Evolutionary conservation across 352 stramenopile species (phyloP).

Genomic region (Phytopythium montanum): DNA sequence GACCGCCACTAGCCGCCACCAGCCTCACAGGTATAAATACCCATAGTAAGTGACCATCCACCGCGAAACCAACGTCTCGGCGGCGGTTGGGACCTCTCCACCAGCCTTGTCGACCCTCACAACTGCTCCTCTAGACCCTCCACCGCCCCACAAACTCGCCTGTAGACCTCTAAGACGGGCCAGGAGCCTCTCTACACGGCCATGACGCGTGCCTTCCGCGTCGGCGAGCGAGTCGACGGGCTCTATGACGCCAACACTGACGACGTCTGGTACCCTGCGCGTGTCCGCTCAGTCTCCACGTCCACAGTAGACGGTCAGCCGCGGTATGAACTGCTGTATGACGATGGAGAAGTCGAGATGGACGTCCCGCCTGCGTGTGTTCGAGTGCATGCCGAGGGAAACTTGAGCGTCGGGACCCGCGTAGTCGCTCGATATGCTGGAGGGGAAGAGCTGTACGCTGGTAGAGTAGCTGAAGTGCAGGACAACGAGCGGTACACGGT

Average conservation of each 20-base stretch:
- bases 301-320: slow-evolving; percentile 8
- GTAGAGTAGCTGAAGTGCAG: slow-evolving; percentile 53
- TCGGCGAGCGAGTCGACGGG: slow-evolving; percentile 66
- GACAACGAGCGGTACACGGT: slow-evolving; percentile 67
- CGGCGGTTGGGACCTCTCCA: slow-evolving; percentile 1
- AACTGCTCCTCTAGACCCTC: slow-evolving; percentile 1
- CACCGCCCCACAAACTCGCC: not conserved
- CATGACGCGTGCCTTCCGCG: slow-evolving; percentile 21
- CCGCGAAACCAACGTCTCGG: slow-evolving; percentile 1
- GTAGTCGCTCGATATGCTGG: slow-evolving; percentile 65
- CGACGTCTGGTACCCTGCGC: slow-evolving; percentile 76
- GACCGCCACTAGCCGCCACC: not conserved
- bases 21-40: not conserved
- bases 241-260: slow-evolving; percentile 79
- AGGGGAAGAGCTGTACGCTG: slow-evolving; percentile 67
- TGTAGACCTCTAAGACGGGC: not conserved
- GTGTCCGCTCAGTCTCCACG: slow-evolving; percentile 31
- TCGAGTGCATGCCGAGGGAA: slow-evolving; percentile 50
- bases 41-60: not conserved
- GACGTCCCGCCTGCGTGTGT: slow-evolving; percentile 38
- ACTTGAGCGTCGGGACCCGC: slow-evolving; percentile 68
- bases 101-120: not conserved
- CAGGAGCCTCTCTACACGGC: slow-evolving; percentile 6
- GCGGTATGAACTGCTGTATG: slow-evolving; percentile 64
- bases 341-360: slow-evolving; percentile 67